Evolutionary conservation across 1,139 yeast genomes (phyloP).

Genomic region (Meyerozyma athensensis): DNA sequence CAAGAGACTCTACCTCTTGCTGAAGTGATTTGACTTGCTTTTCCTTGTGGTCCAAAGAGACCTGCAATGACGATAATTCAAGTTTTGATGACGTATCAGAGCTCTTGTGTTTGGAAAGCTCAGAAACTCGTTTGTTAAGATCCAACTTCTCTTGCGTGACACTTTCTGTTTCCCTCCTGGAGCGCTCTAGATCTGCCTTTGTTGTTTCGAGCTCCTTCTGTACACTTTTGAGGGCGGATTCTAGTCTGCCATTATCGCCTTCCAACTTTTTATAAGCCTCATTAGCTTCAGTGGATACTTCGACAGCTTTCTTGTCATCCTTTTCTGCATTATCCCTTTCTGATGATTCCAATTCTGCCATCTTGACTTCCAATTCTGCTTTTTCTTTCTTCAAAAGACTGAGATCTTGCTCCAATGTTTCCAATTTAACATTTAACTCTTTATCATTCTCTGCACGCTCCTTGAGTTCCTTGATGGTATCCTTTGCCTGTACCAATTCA

Average conservation of each 20-base stretch:
- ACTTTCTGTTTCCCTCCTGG: not conserved
- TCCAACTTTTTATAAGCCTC: constrained; percentile 11
- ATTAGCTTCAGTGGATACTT: constrained; percentile 16
- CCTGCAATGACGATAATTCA: constrained; percentile 36
- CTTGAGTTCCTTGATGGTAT: constrained; percentile 26
- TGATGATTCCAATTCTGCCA: constrained; percentile 8
- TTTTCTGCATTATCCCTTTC: constrained; percentile 9
- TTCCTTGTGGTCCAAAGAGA: constrained; percentile 44
- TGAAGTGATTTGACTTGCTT: constrained; percentile 44
- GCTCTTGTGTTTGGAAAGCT: constrained; percentile 29
- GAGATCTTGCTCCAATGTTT: constrained; percentile 13
- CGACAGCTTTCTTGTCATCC: constrained; percentile 7
- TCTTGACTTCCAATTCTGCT: constrained; percentile 17
- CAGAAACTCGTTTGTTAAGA: constrained; percentile 21
- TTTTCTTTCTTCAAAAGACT: constrained; percentile 21
- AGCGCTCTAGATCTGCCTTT: not conserved
- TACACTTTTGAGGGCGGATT: not conserved
- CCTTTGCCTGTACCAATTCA: constrained; percentile 60
- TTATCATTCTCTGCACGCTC: constrained; percentile 6
- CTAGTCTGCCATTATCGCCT: constrained; percentile 4
- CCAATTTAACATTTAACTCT: constrained; percentile 6
- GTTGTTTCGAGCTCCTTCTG: not conserved
- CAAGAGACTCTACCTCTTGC: constrained; percentile 31
- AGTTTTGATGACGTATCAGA: constrained; percentile 39
- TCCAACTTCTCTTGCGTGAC: constrained; percentile 8